Evolutionary conservation across 1,139 yeast genomes (phyloP).

Genomic region (Yamadazyma trypodendri): DNA sequence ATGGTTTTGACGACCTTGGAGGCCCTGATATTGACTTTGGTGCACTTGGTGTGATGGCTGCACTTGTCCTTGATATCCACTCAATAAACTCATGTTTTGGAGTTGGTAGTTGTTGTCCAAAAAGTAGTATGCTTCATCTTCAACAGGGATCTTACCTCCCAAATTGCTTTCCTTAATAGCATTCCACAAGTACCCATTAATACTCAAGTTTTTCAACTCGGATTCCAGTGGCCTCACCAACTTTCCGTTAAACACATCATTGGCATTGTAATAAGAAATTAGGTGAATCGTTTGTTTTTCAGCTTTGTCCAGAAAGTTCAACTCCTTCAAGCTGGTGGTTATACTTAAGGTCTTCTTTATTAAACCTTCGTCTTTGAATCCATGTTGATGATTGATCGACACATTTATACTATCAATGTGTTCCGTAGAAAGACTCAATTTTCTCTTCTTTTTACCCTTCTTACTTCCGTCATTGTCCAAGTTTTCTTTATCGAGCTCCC

Average conservation of each 20-base stretch:
- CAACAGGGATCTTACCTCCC: conserved; percentile 55
- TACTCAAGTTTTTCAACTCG: conserved; percentile 48
- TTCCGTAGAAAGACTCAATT: conserved; percentile 15
- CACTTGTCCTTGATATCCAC: conserved; percentile 6
- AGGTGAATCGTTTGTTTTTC: conserved; percentile 62
- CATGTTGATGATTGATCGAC: conserved; percentile 44
- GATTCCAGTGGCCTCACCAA: conserved; percentile 61
- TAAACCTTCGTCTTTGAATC: conserved; percentile 73
- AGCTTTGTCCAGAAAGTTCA: conserved; percentile 23
- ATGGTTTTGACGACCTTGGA: not conserved
- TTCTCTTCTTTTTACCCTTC: conserved; percentile 31
- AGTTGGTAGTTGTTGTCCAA: conserved; percentile 48
- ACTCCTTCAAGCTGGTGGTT: conserved; percentile 37
- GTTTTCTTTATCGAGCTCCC: conserved; percentile 63
- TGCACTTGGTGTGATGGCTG: conserved; percentile 6
- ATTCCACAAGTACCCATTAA: conserved; percentile 60
- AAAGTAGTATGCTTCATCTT: conserved; percentile 53
- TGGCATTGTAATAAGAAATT: conserved; percentile 73
- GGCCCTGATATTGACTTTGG: conserved; percentile 5
- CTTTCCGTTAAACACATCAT: conserved; percentile 62
- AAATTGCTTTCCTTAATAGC: conserved; percentile 61
- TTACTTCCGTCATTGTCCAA: conserved; percentile 6
- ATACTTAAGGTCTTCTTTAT: conserved; percentile 81
- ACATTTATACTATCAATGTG: conserved; percentile 12
- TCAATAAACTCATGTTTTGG: conserved; percentile 35